Base-by-base conservation (phyloP, 441 rosid species). In the Populus hybrid region DNA sequence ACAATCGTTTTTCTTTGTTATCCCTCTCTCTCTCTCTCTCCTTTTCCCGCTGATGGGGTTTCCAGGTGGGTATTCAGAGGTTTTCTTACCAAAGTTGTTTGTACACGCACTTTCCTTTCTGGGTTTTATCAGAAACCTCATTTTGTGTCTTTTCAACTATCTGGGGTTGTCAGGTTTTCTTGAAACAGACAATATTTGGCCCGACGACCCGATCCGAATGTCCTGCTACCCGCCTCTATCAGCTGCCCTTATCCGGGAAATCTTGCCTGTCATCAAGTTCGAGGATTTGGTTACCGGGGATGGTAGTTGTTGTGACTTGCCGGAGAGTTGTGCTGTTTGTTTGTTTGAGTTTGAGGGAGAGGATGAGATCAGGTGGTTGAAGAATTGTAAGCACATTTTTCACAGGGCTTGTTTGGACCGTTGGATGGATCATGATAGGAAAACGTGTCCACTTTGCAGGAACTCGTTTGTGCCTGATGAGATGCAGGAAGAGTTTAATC, bases 401-500 rank as follows among this genome's bases (percentile, higher is more conserved):
- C 98, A 94, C 82, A 74, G 90, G 86, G 71, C 77, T 11, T 94
- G 97, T 81, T 71, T 94, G 77, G 99, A 93, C 93, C 91, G 93
- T 81, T 95, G 98, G 99, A 91, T 95, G 89, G 91, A 89, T 78
- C 92, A 90, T 38, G 90, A 87, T 64, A 82, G 89, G 85, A 80
- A 85, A 78, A 93, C 94, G 1, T 95, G 99, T 77, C 99, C 97
- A 32, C 90, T 93, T 20, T 93, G 97, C 74, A 88, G 99, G 82
- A 90, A 91, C 12, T 84, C 87, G 9, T 87, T 93, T 64, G 84
- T 93, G 67, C 97, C 97, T 11, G 91, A 90, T 79, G 94, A 88
- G 81, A 76, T 87, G 89, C 92, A 80, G 79, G 92, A 86, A 46
- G 90, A 86, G 85, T 87, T 86, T 35, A 85, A 89, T 86, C 88